Evolutionary conservation across 208 protist genomes (phyloP).

Genomic region (Trypanosoma melophagium): DNA sequence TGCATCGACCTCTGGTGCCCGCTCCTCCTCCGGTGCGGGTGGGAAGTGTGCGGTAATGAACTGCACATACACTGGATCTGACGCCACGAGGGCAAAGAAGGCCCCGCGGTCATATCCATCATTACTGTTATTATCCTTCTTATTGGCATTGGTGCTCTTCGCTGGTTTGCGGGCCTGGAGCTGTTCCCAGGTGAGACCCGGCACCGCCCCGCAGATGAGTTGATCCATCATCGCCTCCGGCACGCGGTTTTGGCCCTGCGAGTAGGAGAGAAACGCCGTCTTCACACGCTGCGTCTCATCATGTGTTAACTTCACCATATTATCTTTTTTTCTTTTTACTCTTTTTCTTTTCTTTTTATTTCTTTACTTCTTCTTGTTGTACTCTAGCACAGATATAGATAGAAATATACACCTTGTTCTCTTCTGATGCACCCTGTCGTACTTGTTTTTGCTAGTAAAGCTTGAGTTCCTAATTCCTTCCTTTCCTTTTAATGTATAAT

Average conservation of each 20-base stretch:
- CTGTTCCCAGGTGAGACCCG: constrained; percentile 78
- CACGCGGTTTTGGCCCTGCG: constrained; percentile 78
- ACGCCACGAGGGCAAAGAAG: constrained; percentile 81
- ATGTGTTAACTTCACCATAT: constrained; percentile 66
- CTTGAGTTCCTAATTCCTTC: too few species aligned
- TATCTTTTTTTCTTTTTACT: constrained; percentile 25
- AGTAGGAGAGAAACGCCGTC: constrained; percentile 85
- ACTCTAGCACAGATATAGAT: too few species aligned
- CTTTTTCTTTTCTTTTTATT: constrained; percentile 12
- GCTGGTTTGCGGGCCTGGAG: constrained; percentile 64
- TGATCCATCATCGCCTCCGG: constrained; percentile 87
- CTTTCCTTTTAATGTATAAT: too few species aligned
- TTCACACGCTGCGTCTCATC: constrained; percentile 86
- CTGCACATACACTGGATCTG: constrained; percentile 65
- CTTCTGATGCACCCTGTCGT: too few species aligned
- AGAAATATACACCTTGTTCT: too few species aligned
- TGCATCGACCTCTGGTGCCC: constrained; percentile 72
- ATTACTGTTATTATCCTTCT: too few species aligned
- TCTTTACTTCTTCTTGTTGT: too few species aligned
- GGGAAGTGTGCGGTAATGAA: constrained; percentile 84
- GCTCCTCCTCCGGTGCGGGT: constrained; percentile 58
- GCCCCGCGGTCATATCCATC: constrained; percentile 72
- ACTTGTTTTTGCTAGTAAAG: too few species aligned
- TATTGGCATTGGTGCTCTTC: constrained; percentile 43
- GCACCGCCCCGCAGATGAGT: constrained; percentile 86